phyloP scores from a whole-genome alignment of 2,329 filamentous ascomycete genomes.

The Fusarium pseudoanthophilum region DNA sequence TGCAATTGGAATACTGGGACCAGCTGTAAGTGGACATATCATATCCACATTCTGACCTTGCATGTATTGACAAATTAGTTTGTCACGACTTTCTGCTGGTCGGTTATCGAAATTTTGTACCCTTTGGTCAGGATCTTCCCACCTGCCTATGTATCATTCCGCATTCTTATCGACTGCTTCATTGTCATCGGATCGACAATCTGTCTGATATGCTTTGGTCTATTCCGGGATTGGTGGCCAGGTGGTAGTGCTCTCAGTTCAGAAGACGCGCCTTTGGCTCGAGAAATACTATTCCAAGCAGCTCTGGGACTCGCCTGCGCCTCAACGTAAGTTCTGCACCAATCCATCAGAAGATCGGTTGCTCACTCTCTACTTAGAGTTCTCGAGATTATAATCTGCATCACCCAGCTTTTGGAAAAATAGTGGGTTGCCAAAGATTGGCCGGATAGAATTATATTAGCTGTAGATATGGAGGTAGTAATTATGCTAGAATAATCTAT shows the following conservation, averaged over 20 bases:
- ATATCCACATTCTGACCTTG: too few relatives aligned
- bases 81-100: neutral
- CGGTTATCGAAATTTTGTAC: neutral
- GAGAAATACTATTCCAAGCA: neutral
- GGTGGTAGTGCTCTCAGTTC: neutral
- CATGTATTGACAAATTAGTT: neutral
- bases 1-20: neutral
- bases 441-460: neutral
- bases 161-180: neutral
- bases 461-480: neutral
- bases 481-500: too few relatives aligned
- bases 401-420: neutral
- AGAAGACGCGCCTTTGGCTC: neutral
- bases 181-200: neutral
- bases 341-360: too few relatives aligned
- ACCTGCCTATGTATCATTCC: neutral
- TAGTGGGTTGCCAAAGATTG: neutral
- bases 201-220: neutral
- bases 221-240: neutral
- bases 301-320: neutral
- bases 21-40: neutral
- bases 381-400: neutral
- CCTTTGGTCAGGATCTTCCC: neutral
- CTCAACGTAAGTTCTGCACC: neutral
- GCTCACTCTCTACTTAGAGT: neutral